Evolutionary conservation across 164 flowering plant species (phyloP), one percentile per base, ranked within the genome.

Genomic region (Paratinospora sagittata): DNA sequence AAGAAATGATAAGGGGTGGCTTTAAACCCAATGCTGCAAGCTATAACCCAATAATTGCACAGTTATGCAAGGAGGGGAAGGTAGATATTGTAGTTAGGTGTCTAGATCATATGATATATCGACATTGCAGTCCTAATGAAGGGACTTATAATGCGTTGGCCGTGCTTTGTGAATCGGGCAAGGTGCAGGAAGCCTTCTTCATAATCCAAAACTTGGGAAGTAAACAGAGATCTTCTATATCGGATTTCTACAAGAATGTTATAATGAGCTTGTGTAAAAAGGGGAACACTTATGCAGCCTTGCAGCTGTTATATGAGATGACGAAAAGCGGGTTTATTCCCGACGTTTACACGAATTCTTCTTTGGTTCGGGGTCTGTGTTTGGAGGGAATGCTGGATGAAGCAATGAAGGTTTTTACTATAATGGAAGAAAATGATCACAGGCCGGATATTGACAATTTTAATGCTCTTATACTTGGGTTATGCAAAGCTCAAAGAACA

Each of bases 111-210:
- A 92, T 95, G 98, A 78, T 83, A 9, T 72, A 33, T 45, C 77
- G 77, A 36, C 85, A 79, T 3, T 87, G 89, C 64, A 75, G 43
- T 67, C 92, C 91, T 30, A 88, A 95, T 73, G 94, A 89, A 43
- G 93, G 96, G 55, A 95, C 98, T 7, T 90, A 85, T 63, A 89
- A 87, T 79, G 90, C 97, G 13, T 79, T 95, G 62, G 86, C 96
- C 13, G 75, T 76, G 67, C 88, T 93, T 45, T 92, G 97, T 64
- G 76, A 79, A 61, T 82, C 75, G 60, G 87, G 87, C 13, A 83
- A 78, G 84, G 89, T 83, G 71, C 81, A 84, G 60, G 94, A 95
- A 70, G 94, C 97, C 19, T 87, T 88, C 77, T 80, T 85, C 65
- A 85, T 95, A 12, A 73, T 95, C 33, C 92, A 86, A 41, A 78